Conservation (phyloP, 306 rosid species). For the Medicago lupulina region DNA sequence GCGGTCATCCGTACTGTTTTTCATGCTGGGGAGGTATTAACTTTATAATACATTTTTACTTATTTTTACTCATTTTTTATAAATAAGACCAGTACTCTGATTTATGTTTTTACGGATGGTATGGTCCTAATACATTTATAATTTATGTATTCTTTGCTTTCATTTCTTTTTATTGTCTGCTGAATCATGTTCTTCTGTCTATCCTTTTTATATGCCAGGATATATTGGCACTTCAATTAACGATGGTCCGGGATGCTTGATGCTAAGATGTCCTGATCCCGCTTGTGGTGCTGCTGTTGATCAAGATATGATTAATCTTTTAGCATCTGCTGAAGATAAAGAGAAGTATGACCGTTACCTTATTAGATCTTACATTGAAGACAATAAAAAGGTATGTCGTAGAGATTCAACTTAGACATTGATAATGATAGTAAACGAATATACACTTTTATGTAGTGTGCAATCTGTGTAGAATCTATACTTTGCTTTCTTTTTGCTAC, state of each 20-base stretch:
- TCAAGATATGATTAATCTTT: constrained; percentile 64
- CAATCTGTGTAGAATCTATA: background rate
- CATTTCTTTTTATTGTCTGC: background rate
- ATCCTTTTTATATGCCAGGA: constrained; percentile 41
- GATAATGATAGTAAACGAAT: constrained; percentile 14
- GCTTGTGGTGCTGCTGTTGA: constrained; percentile 75
- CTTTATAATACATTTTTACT: constrained; percentile 10
- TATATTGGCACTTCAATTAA: constrained; percentile 73
- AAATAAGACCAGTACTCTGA: background rate
- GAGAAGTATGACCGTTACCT: constrained; percentile 71
- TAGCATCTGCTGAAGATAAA: constrained; percentile 58
- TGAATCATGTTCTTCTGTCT: constrained; percentile 26
- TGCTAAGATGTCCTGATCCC: constrained; percentile 83
- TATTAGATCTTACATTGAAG: constrained; percentile 78
- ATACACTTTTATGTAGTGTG: constrained; percentile 10
- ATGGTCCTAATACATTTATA: background rate
- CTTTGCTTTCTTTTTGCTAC: background rate
- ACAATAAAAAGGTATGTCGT: constrained; percentile 60
- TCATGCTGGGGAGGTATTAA: constrained; percentile 68
- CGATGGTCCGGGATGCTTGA: constrained; percentile 86
- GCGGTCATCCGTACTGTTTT: constrained; percentile 77
- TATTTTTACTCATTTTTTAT: constrained; percentile 23
- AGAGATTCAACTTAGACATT: constrained; percentile 22
- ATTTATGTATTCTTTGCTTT: background rate
- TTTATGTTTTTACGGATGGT: background rate